Percentiles rank a stretch among this genome's conserved stretches.
Conservation (phyloP, 306 rosid species). For the Purshia tridentata region DNA sequence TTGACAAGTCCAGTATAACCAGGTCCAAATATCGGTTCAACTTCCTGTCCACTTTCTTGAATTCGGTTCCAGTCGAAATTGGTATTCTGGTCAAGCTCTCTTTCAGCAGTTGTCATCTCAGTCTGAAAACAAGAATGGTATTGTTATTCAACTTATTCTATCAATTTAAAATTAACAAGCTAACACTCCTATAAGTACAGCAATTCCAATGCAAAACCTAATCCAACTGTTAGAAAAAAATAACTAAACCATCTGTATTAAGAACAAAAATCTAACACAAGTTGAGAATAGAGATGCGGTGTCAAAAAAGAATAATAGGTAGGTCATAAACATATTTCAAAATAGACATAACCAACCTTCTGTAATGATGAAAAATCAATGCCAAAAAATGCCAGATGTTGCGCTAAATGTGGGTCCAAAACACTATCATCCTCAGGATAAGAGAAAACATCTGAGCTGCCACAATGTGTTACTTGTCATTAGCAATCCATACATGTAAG, state of each 20-base stretch:
- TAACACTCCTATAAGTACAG: background rate
- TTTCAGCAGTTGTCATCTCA: slow-evolving; percentile 98
- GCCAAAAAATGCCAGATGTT: slow-evolving; percentile 93
- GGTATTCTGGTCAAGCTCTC: slow-evolving; percentile 95
- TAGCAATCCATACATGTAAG: slow-evolving; percentile 36
- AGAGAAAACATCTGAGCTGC: slow-evolving; percentile 98
- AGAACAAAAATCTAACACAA: background rate
- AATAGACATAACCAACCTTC: slow-evolving; percentile 57
- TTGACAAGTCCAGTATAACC: slow-evolving; percentile 94
- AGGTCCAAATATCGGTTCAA: slow-evolving; percentile 86
- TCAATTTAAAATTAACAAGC: background rate
- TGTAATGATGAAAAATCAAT: slow-evolving; percentile 86
- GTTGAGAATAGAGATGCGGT: background rate
- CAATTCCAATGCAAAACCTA: background rate
- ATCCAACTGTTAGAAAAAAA: background rate
- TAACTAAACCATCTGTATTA: background rate
- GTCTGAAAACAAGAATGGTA: slow-evolving; percentile 55
- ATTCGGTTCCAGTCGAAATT: slow-evolving; percentile 95
- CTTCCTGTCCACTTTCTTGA: slow-evolving; percentile 94
- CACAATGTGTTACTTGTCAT: slow-evolving; percentile 55
- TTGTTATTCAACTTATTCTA: background rate
- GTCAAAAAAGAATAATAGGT: background rate
- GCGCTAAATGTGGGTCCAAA: slow-evolving; percentile 80
- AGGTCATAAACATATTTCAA: background rate
- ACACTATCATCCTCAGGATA: slow-evolving; percentile 95